Evolutionary conservation across 164 flowering plant genomes (phyloP), one percentile per base, ranked within the genome.

Genomic region (Stephania yunnanensis): DNA sequence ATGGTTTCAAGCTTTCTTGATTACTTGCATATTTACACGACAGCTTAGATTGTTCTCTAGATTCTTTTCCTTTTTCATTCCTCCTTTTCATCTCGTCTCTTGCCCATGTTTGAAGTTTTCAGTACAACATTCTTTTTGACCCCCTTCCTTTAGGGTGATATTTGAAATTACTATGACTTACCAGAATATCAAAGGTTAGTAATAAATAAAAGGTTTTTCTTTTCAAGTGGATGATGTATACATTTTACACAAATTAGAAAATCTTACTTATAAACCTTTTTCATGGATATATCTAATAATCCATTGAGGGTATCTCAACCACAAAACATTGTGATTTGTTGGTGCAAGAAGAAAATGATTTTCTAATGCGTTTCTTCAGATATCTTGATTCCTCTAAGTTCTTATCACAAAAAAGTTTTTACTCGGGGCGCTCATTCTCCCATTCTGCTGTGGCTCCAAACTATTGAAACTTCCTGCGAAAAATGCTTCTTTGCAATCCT

Each of bases 1-100:
- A 75, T 70, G 25, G 42, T 64, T 73, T 61, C 66, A 61, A 19
- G n/a, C 8, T 75, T 7, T 50, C 13, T 22, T 71, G 30, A 13
- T 71, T 13, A 6, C n/a, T 63, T 48, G 45, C 42, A 42, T 5
- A 30, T n/a, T 70, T 46, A 31, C 53, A 46, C n/a, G 71, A 17
- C n/a, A 61, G 20, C 66, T 19, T 61, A 19, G 7, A 61, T n/a
- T 61, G 66, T 61, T 61, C 25, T 61, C 66, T 61, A 20, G n/a
- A 17, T 61, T 61, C 25, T 65, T 65, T 17, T 50, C 70, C 25
- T 74, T 52, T 45, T 8, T 9, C 19, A 10, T 15, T 31, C 48
- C 44, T n/a, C 71, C 67, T 72, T 12, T 68, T 69, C 31, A 36
- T 1, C 68, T 69, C 44, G 36, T 6, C 5, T 75, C 66, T 61